Evolutionary conservation across 306 rosid genomes (phyloP).

Genomic region (Ceratonia siliqua): DNA sequence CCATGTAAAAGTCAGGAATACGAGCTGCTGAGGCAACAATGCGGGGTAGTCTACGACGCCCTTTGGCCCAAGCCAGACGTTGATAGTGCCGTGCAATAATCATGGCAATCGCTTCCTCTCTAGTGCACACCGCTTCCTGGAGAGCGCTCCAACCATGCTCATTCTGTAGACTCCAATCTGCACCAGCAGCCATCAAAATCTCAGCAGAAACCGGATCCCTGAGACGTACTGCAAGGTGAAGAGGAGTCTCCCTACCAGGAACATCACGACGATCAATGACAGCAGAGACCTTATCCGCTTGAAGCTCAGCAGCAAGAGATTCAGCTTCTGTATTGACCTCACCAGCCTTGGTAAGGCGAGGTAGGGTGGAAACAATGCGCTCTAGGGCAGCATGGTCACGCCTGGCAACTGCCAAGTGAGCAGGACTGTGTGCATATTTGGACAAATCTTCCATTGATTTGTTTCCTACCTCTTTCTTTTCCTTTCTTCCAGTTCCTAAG

Average conservation of each 20-base stretch:
- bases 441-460: slow-evolving; percentile 73
- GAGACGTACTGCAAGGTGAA: slow-evolving; percentile 94
- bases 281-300: slow-evolving; percentile 75
- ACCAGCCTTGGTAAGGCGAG: slow-evolving; percentile 83
- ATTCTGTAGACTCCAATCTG: slow-evolving; percentile 96
- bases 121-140: slow-evolving; percentile 92
- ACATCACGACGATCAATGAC: slow-evolving; percentile 90
- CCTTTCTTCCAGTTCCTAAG: slow-evolving; percentile 40
- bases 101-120: slow-evolving; percentile 94
- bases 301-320: slow-evolving; percentile 80
- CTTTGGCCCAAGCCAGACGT: slow-evolving; percentile 98
- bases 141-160: slow-evolving; percentile 99
- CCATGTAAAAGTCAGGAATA: slow-evolving; percentile 98
- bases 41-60: slow-evolving; percentile 98
- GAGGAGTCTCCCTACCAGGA: slow-evolving; percentile 96
- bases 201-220: slow-evolving; percentile 80
- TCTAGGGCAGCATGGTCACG: slow-evolving; percentile 71
- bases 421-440: slow-evolving; percentile 81
- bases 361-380: slow-evolving; percentile 64
- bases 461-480: slow-evolving; percentile 40
- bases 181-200: slow-evolving; percentile 96
- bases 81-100: slow-evolving; percentile 88
- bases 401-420: slow-evolving; percentile 80
- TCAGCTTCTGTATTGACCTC: slow-evolving; percentile 78
- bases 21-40: slow-evolving; percentile 89